phyloP scores from a whole-genome alignment of 805 yeast genomes.

The Kregervanrija delftensis region DNA sequence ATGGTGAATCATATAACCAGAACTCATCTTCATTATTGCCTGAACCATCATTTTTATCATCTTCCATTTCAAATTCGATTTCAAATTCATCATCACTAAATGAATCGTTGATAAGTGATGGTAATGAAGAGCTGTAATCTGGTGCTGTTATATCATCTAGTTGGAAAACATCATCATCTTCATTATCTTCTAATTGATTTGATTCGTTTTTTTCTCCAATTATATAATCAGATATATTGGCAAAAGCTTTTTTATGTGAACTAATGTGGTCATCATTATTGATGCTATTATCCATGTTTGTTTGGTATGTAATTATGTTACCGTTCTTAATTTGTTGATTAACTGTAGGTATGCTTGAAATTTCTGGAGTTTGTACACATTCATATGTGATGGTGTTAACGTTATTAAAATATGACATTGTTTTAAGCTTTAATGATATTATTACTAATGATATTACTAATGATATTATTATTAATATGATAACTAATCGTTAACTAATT shows the following conservation, averaged over 20 bases:
- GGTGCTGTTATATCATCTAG: conserved; percentile 18
- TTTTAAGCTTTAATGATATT: background rate
- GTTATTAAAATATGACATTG: too few relatives aligned
- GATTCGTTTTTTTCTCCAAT: conserved; percentile 1
- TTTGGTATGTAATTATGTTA: background rate
- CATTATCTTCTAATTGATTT: conserved; percentile 2
- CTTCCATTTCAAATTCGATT: conserved; percentile 3
- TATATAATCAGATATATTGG: conserved; percentile 3
- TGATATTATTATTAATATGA: background rate
- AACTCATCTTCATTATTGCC: background rate
- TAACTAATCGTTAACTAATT: conserved; percentile 1
- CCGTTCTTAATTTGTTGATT: background rate
- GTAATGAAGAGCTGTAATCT: conserved; percentile 16
- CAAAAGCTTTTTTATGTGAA: background rate
- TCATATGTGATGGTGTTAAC: too few relatives aligned
- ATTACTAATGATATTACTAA: background rate
- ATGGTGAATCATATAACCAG: conserved; percentile 2
- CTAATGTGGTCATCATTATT: background rate
- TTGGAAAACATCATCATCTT: conserved; percentile 15
- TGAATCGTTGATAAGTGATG: conserved; percentile 10
- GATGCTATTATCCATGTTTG: background rate
- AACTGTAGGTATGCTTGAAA: background rate
- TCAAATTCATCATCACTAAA: background rate
- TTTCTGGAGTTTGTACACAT: conserved; percentile 1
- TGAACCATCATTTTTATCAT: background rate